Evolutionary conservation across 306 rosid genomes (phyloP).

Genomic region (Biancaea sappan): DNA sequence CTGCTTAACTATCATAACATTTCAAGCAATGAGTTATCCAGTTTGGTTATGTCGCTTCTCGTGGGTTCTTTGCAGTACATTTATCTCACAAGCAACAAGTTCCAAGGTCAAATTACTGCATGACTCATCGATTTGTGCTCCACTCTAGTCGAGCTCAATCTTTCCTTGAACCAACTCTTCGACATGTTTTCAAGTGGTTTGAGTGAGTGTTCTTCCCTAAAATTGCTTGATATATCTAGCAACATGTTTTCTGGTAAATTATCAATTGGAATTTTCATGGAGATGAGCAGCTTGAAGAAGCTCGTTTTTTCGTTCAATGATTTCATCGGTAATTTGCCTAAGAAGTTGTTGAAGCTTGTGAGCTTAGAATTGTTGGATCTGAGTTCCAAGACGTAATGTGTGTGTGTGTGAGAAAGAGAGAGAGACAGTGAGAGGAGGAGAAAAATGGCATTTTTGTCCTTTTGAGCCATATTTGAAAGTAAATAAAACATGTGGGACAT

Average conservation of each 20-base stretch:
- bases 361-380: constrained; percentile 77
- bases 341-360: constrained; percentile 47
- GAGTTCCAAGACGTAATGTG: no score
- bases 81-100: constrained; percentile 52
- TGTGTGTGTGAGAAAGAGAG: no score
- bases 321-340: constrained; percentile 57
- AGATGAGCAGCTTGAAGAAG: constrained; percentile 52
- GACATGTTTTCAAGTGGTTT: constrained; percentile 57
- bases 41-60: constrained; percentile 59
- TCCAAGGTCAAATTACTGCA: constrained; percentile 56
- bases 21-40: constrained; percentile 63
- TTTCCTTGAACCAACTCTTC: constrained; percentile 56
- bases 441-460: no score
- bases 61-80: constrained; percentile 47
- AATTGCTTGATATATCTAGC: constrained; percentile 53
- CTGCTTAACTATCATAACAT: constrained; percentile 55
- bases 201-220: constrained; percentile 49
- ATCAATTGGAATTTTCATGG: constrained; percentile 47
- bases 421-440: no score
- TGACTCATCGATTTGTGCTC: constrained; percentile 51
- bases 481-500: no score
- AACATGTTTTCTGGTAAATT: constrained; percentile 62
- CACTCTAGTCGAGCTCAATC: constrained; percentile 53
- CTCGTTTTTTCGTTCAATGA: constrained; percentile 51
- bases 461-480: no score